A percentile compares a stretch with the other conserved stretches of the same genome.
Evolutionary conservation across 148 eudicot species (phyloP).

Genomic region (Agrostemma githago): DNA sequence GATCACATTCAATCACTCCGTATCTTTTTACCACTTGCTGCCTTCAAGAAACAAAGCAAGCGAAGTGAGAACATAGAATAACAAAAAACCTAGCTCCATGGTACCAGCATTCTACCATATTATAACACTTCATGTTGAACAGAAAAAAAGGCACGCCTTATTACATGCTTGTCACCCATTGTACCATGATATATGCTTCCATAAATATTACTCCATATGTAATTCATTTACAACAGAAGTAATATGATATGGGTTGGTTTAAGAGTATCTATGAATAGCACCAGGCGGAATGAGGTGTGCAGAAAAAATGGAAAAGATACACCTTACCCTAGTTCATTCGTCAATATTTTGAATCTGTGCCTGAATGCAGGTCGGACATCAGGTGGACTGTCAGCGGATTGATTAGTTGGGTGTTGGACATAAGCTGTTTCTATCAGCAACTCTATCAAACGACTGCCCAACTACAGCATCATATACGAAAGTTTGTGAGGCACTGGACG

Average conservation of each 20-base stretch:
- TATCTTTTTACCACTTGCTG: constrained; percentile 48
- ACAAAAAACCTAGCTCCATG: not conserved
- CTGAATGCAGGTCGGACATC: constrained; percentile 84
- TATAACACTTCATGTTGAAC: not conserved
- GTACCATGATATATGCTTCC: not conserved
- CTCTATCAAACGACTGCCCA: constrained; percentile 80
- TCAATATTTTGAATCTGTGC: constrained; percentile 52
- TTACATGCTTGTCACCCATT: not conserved
- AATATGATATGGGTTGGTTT: not conserved
- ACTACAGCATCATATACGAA: constrained; percentile 42
- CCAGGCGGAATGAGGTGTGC: not conserved
- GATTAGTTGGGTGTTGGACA: constrained; percentile 59
- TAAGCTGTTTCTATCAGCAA: constrained; percentile 76
- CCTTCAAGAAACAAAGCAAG: constrained; percentile 39
- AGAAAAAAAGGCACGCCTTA: not conserved
- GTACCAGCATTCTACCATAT: not conserved
- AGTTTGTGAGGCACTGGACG: constrained; percentile 7
- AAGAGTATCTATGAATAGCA: constrained; percentile 7
- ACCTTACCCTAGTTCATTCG: constrained; percentile 59
- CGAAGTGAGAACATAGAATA: constrained; percentile 16
- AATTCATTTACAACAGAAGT: not conserved
- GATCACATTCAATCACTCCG: constrained; percentile 85
- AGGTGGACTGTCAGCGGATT: constrained; percentile 67
- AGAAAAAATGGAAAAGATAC: constrained; percentile 18
- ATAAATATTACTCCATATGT: not conserved